Evolutionary conservation across 176 grass and related monocot genomes (phyloP), one percentile per base, ranked within the genome.

Genomic region (Triticum dicoccoides): DNA sequence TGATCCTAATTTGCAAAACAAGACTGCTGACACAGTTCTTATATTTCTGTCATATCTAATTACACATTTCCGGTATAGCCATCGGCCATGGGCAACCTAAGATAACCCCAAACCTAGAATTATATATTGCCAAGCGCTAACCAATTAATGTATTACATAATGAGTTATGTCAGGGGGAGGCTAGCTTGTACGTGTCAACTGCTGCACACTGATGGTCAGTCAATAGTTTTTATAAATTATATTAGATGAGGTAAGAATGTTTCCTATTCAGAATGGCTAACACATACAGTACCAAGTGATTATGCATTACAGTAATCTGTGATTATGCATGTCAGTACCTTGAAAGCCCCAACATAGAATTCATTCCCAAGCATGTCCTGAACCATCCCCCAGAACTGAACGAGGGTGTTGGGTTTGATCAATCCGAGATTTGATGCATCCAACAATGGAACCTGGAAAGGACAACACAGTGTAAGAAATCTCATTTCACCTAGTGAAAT

Each of bases 291-390:
- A 38, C 37, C 37, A 38, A 38, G 37, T 38, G 37, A 38, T 38
- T 38, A 38, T 38, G 37, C 37, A 38, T 38, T 38, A 38, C 37
- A 38, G 37, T 38, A 38, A 38, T 38, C 6, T 38, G 37, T 38
- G 37, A 38, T 38, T 38, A 38, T 38, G 37, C 37, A 38, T 38
- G 6, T 20, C 5, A 85, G 30, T 88, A 96, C 96, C 90, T 96
- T 96, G 69, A 92, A 98, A 82, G 92, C 93, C 5, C 96, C 96
- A 51, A 92, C 82, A 30, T 96, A 98, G 56, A 91, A 90, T 12
- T 98, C 96, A 74, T 91, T 98, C 4, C 96, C 96, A 0, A 98
- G 88, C 88, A 98, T 98, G 79, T 98, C 93, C 88, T 98, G 93
- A 62, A 98, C 90, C 96, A 96, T 98, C 54, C 93, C 96, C 25